phyloP scores from a whole-genome alignment of 2,329 filamentous ascomycete species.

The Sporothrix brasiliensis region DNA sequence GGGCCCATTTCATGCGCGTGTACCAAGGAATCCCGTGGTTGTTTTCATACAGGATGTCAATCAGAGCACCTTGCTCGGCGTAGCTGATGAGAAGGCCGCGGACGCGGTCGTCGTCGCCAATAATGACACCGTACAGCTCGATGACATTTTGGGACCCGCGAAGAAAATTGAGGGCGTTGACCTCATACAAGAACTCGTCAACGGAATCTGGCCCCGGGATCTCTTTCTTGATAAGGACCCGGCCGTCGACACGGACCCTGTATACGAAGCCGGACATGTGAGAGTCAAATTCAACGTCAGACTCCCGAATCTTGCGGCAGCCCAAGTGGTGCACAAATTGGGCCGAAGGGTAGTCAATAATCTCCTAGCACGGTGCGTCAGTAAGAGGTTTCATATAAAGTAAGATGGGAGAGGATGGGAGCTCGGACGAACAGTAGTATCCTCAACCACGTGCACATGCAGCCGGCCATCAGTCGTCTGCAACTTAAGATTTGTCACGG shows the following conservation, averaged over 20 bases:
- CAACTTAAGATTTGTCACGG: conserved; percentile 92
- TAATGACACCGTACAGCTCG: conserved; percentile 81
- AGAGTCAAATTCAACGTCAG: conserved; percentile 78
- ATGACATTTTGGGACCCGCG: conserved; percentile 76
- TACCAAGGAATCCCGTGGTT: conserved; percentile 66
- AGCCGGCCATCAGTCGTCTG: conserved; percentile 85
- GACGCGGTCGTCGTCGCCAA: conserved; percentile 76
- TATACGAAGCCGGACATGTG: conserved; percentile 98
- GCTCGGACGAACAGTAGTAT: conserved; percentile 68
- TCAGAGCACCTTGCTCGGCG: conserved; percentile 81
- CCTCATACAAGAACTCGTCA: conserved; percentile 96
- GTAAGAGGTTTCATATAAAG: background rate
- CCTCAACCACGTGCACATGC: conserved; percentile 97
- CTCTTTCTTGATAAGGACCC: conserved; percentile 90
- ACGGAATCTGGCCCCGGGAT: conserved; percentile 94
- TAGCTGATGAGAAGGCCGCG: conserved; percentile 90
- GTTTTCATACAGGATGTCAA: conserved; percentile 86
- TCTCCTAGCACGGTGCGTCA: conserved; percentile 60
- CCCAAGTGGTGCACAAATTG: conserved; percentile 73
- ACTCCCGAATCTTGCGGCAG: conserved; percentile 68
- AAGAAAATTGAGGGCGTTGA: conserved; percentile 86
- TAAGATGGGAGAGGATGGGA: conserved; percentile 10
- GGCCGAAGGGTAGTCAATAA: conserved; percentile 79
- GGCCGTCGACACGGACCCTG: conserved; percentile 73
- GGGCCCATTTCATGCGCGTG: conserved; percentile 82